Percentiles rank a stretch among this genome's conserved stretches.
phyloP scores from a whole-genome alignment of 208 protist species.

The Trichomonas gallinae region DNA sequence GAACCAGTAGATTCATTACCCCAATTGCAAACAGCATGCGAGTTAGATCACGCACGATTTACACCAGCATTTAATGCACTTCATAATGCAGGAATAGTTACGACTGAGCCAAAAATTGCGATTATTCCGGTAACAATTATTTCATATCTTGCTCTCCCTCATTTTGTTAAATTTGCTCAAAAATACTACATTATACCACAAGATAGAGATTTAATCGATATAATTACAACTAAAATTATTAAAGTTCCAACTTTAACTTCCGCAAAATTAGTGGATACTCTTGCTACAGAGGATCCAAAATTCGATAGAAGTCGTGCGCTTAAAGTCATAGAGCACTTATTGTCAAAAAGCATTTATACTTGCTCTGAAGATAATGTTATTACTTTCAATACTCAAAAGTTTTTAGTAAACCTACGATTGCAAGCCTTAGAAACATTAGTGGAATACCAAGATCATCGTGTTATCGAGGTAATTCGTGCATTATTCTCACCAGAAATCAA shows the following conservation, averaged over 20 bases:
- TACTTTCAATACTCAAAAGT: neutral
- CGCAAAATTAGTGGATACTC: neutral
- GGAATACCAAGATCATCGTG: neutral
- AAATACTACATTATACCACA: neutral
- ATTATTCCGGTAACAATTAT: neutral
- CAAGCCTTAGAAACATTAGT: neutral
- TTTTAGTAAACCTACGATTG: neutral
- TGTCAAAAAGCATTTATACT: neutral
- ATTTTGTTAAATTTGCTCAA: neutral
- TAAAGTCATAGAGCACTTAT: neutral
- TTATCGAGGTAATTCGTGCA: neutral
- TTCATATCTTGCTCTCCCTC: neutral
- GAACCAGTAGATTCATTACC: neutral
- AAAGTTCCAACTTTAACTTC: neutral
- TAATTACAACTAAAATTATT: neutral
- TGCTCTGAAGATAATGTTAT: neutral
- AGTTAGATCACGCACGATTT: neutral
- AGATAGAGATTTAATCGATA: neutral
- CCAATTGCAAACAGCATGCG: neutral
- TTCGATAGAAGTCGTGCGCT: neutral
- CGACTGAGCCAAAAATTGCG: neutral
- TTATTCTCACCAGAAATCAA: neutral
- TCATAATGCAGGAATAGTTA: neutral
- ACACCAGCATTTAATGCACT: neutral
- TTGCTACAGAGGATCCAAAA: neutral